These are phyloP conservation scores for Apiospora sp. DNA, from an alignment of 2,329 filamentous ascomycete genomes.

Conservation along the genomic window DNA sequence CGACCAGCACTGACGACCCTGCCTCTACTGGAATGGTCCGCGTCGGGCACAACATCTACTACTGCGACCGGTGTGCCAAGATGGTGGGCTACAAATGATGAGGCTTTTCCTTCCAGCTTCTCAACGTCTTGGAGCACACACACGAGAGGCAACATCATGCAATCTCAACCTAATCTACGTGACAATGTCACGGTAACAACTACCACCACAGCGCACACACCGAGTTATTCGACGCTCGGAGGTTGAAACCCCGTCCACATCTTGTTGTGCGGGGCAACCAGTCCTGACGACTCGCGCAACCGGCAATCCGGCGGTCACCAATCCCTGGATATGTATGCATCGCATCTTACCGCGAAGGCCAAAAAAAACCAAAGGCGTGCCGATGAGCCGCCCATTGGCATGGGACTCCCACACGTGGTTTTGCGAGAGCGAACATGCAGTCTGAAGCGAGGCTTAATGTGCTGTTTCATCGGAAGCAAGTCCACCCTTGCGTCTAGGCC, in stretches of 20 bases:
- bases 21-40: constrained; percentile 68
- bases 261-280: not conserved
- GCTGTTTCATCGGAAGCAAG: not conserved
- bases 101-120: not conserved
- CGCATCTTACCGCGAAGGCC: not conserved
- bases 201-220: not conserved
- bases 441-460: not conserved
- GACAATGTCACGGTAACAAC: constrained; percentile 1
- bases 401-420: not conserved
- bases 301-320: not conserved
- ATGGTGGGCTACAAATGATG: constrained; percentile 69
- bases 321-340: not conserved
- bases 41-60: constrained; percentile 71
- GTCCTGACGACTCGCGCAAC: not conserved
- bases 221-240: not conserved
- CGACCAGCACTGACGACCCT: constrained; percentile 67
- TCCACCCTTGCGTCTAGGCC: not conserved
- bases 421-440: not conserved
- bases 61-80: constrained; percentile 69
- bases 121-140: not conserved
- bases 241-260: not conserved
- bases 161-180: not conserved
- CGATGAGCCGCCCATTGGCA: not conserved
- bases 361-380: not conserved
- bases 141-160: not conserved